Percentiles rank a stretch among this genome's conserved stretches.
phyloP scores from a whole-genome alignment of 306 rosid species.

The Psophocarpus tetragonolobus region DNA sequence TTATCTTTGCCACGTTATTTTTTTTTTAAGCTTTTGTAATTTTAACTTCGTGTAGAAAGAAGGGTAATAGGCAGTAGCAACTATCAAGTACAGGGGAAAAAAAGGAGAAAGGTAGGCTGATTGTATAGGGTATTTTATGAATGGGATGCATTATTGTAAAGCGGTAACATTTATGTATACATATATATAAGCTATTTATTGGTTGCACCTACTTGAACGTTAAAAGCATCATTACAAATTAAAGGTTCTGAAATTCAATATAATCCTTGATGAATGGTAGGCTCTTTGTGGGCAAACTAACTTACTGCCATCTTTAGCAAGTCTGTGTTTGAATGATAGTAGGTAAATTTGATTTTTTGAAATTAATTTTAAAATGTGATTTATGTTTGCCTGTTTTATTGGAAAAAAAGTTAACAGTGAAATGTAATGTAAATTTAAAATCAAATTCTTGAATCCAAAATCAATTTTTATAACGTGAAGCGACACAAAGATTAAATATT shows the following conservation, averaged over 20 bases:
- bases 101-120: background rate
- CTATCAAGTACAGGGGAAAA: background rate
- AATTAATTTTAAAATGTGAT: too few relatives aligned
- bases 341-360: too few relatives aligned
- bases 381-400: too few relatives aligned
- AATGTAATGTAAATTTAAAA: too few relatives aligned
- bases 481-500: too few relatives aligned
- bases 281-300: background rate
- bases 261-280: background rate
- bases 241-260: background rate
- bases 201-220: background rate
- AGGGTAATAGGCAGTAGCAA: conserved; percentile 19
- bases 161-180: conserved; percentile 9
- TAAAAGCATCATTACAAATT: background rate
- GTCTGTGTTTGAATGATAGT: too few relatives aligned
- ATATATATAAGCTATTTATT: background rate
- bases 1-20: conserved; percentile 15
- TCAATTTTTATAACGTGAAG: too few relatives aligned
- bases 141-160: conserved; percentile 38
- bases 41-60: conserved; percentile 38
- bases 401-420: too few relatives aligned
- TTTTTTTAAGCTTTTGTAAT: conserved; percentile 1
- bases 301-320: background rate
- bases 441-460: too few relatives aligned
- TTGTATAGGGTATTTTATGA: conserved; percentile 22